Percentiles rank a stretch among this genome's conserved stretches.
phyloP scores from a whole-genome alignment of 495 filamentous ascomycete species.

The Aspergillus cristatus region DNA sequence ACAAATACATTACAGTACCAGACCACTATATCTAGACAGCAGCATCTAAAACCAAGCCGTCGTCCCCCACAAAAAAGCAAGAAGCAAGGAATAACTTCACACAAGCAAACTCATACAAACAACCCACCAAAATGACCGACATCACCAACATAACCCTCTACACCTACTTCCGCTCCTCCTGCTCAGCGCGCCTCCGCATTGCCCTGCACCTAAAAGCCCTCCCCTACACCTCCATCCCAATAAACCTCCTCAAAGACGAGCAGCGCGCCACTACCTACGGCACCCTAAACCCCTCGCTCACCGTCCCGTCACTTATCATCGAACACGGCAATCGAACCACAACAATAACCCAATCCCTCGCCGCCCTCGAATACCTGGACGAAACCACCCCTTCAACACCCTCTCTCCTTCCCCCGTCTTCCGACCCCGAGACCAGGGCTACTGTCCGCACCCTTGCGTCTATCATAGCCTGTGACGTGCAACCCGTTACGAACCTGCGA shows the following conservation, averaged over 20 bases:
- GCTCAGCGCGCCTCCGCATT: constrained; percentile 45
- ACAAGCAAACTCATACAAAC: no score
- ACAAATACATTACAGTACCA: no score
- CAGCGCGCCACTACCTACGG: constrained; percentile 26
- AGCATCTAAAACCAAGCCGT: not conserved
- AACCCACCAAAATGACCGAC: constrained; percentile 19
- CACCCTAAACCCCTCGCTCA: constrained; percentile 37
- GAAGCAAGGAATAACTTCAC: not conserved
- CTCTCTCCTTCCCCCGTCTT: constrained; percentile 25
- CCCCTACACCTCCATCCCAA: constrained; percentile 28
- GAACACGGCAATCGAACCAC: constrained; percentile 13
- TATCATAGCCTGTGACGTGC: constrained; percentile 42
- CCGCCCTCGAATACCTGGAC: constrained; percentile 46
- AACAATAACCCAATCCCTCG: constrained; percentile 41
- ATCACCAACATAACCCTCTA: constrained; percentile 29
- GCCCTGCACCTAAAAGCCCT: constrained; percentile 39
- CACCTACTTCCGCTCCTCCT: constrained; percentile 49
- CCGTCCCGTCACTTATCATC: constrained; percentile 42
- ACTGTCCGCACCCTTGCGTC: constrained; percentile 31
- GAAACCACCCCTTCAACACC: constrained; percentile 25
- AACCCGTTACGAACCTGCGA: constrained; percentile 41
- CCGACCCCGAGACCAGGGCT: constrained; percentile 23
- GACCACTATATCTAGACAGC: no score
- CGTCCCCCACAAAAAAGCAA: no score
- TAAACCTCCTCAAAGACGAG: constrained; percentile 39